Evolutionary conservation across 164 flowering plant genomes (phyloP), one percentile per base, ranked within the genome.

Genomic region (Nymphaea colorata): DNA sequence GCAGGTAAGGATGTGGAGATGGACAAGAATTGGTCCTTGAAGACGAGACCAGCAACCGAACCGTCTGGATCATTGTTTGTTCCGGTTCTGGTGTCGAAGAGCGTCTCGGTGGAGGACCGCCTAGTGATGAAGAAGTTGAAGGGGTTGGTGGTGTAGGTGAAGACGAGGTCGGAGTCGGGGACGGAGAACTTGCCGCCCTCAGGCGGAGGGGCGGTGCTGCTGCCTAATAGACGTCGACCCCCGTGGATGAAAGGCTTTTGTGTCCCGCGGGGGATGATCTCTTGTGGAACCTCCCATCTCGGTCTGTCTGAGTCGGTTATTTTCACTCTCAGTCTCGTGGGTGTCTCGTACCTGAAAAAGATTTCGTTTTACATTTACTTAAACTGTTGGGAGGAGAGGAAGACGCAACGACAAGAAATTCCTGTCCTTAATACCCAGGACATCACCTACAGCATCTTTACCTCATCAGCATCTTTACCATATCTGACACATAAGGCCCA

Each of bases 11-110:
- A 67, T 18, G 98, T 82, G 12, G 91, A 81, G 55, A 89, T 68
- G 65, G 88, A 81, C 59, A 92, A 71, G 73, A 82, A 90, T 66
- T 92, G 98, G 73, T 87, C 88, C 75, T 92, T 89, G 81, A 83
- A 92, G 43, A 88, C 79, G 44, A 89, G 73, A 65, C 72, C 69
- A n/a, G 83, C 76, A 67, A 42, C 44, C 53, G 86, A 60, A 45
- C 53, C 53, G 53, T 45, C 53, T 5, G 53, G 53, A 45, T 45
- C 53, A 44, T 75, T 65, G 4, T 70, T 51, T 0, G 62, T 6
- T n/a, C 47, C 43, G 0, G 85, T 77, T 10, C 65, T 42, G 18
- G 79, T 75, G 74, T 68, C 65, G 71, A 78, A 80, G 67, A 78
- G 81, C 59, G 57, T 44, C 5, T 78, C 76, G 4, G 70, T 70